phyloP scores from a whole-genome alignment of 2,329 filamentous ascomycete genomes.

The Gnomoniopsis smithogilvyi region DNA sequence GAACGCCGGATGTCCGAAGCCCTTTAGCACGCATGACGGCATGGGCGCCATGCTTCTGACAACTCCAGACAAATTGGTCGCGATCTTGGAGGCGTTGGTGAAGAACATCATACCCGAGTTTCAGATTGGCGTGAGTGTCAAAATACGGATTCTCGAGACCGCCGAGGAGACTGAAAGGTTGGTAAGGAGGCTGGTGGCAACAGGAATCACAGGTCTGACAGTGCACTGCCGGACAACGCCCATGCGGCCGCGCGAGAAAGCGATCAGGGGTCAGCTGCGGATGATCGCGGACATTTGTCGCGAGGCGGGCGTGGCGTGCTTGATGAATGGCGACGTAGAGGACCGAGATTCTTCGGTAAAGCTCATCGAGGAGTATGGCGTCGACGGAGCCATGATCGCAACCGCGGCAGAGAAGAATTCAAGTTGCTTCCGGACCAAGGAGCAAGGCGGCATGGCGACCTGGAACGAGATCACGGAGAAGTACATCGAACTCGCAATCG shows the following conservation, averaged over 20 bases:
- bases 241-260: conserved; percentile 87
- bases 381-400: conserved; percentile 96
- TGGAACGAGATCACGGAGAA: conserved; percentile 77
- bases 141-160: conserved; percentile 84
- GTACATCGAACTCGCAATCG: conserved; percentile 71
- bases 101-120: conserved; percentile 71
- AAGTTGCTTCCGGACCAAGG: conserved; percentile 72
- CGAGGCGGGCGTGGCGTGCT: conserved; percentile 81
- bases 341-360: conserved; percentile 67
- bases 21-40: conserved; percentile 87
- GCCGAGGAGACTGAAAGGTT: conserved; percentile 71
- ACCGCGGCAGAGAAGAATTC: conserved; percentile 88
- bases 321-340: conserved; percentile 93
- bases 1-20: conserved; percentile 97
- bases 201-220: conserved; percentile 88
- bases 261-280: conserved; percentile 78
- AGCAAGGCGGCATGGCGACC: conserved; percentile 65
- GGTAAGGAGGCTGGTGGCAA: conserved; percentile 74
- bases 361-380: conserved; percentile 75
- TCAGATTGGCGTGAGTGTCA: conserved; percentile 92
- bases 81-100: conserved; percentile 82
- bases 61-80: conserved; percentile 78
- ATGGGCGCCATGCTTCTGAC: conserved; percentile 92
- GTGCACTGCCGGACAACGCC: conserved; percentile 95
- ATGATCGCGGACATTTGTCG: conserved; percentile 82